A percentile compares a stretch with the other conserved stretches of the same genome.
Evolutionary conservation across 768 basidiomycete species (phyloP).

Genomic region (Symmetrospora coprosmae): DNA sequence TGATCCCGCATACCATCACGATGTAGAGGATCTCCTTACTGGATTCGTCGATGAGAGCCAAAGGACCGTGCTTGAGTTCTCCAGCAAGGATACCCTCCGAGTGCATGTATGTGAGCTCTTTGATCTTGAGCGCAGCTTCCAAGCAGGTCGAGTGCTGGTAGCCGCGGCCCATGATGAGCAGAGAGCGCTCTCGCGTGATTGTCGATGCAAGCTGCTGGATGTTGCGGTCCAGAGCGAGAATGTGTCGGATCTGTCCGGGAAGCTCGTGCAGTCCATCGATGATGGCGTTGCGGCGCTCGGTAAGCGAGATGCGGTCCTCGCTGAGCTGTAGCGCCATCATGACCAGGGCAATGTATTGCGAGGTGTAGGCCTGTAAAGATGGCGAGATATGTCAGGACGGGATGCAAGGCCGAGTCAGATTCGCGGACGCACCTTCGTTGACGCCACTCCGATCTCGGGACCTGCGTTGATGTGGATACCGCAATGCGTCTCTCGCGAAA

Average conservation of each 20-base stretch:
- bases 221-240: constrained; percentile 61
- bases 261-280: constrained; percentile 84
- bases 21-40: constrained; percentile 46
- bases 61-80: constrained; percentile 95
- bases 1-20: neutral
- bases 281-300: constrained; percentile 76
- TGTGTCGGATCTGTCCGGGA: constrained; percentile 71
- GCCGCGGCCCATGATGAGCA: constrained; percentile 92
- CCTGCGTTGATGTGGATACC: constrained; percentile 99
- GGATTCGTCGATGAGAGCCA: constrained; percentile 94
- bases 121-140: constrained; percentile 97
- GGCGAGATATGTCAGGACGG: neutral
- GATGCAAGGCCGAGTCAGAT: too few species aligned
- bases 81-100: constrained; percentile 87
- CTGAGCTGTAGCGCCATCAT: constrained; percentile 98
- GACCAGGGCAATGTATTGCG: constrained; percentile 92
- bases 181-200: constrained; percentile 52
- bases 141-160: constrained; percentile 98
- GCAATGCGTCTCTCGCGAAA: constrained; percentile 80
- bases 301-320: constrained; percentile 89
- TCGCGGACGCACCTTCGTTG: constrained; percentile 59
- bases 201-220: constrained; percentile 67
- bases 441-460: constrained; percentile 97
- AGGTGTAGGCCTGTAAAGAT: constrained; percentile 68
- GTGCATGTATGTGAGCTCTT: constrained; percentile 64